These are phyloP conservation scores for Cymbidium sinense DNA, from an alignment of 106 monocot species.

Conservation along the genomic window DNA sequence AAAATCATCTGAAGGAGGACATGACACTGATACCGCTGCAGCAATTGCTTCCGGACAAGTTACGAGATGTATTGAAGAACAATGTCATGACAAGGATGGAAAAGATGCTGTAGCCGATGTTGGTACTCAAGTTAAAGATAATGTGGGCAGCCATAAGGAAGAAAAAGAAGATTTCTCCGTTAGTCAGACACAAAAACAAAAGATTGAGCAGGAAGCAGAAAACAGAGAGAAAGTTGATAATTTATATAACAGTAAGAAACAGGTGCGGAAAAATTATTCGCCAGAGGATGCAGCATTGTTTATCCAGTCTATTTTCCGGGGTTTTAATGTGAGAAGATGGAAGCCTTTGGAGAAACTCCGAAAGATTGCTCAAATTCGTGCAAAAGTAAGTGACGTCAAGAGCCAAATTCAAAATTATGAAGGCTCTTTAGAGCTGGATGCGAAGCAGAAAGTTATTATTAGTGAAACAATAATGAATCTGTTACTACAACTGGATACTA, in stretches of 20 bases:
- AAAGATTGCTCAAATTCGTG: constrained; percentile 32
- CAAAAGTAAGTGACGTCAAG: constrained; percentile 20
- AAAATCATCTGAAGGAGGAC: not conserved
- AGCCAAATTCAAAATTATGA: constrained; percentile 22
- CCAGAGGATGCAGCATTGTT: constrained; percentile 39
- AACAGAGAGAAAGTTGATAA: not conserved
- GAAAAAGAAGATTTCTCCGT: not conserved
- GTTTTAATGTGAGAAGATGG: constrained; percentile 54
- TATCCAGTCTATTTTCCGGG: constrained; percentile 59
- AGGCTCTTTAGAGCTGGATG: constrained; percentile 17
- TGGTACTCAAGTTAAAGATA: not conserved
- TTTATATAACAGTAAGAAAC: not conserved
- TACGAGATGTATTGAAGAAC: not conserved
- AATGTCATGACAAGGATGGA: not conserved
- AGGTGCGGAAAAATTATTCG: constrained; percentile 21
- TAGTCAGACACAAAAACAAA: not conserved
- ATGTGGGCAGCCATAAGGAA: no score
- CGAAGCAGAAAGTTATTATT: constrained; percentile 29
- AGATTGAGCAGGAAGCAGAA: constrained; percentile 5
- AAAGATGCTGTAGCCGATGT: not conserved
- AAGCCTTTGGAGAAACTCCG: constrained; percentile 50
- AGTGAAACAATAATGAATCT: constrained; percentile 75
- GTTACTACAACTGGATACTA: constrained; percentile 60
- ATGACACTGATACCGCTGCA: not conserved
- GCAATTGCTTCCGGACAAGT: constrained; percentile 1